Base-by-base conservation (phyloP, 2,329 filamentous ascomycete species). In the Fusarium nodosum region DNA sequence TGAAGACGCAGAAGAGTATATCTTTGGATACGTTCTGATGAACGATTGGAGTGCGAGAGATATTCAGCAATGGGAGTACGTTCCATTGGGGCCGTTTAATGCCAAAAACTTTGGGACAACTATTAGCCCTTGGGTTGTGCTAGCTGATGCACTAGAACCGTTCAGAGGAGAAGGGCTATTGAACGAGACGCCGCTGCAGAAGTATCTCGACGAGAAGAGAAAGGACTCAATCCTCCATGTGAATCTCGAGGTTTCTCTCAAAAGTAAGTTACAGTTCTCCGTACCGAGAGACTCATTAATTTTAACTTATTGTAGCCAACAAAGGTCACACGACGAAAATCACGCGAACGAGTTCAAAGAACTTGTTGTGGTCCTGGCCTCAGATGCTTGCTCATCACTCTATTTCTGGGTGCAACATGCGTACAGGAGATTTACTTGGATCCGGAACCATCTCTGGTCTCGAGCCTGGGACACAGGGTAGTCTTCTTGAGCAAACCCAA, bases 351-450 rank as follows among this genome's bases (percentile, higher is more conserved):
- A 81, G 75, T 50, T 77, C 79, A 2, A 77, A 70, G 22, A 78
- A 84, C 52, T 82, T 96, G 2, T 84, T 95, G 2, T 96, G 89
- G 85, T 94, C 92, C 0, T 96, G 93, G 81, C 86, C 91, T 1
- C 93, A 96, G 76, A 94, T 95, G 92, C 82, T 96, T 34, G 87
- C 93, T 0, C 93, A 96, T 78, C 93, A 96, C 77, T 90, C 91
- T 4, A 86, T 93, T 60, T 91, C 89, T 0, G 93, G 93, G 9
- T 96, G 93, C 78, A 89, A 90, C 10, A 85, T 96, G 80, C 86
- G 88, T 8, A 85, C 89, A 0, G 93, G 93, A 45, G 93, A 97
- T 75, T 77, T 96, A 44, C 80, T 97, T 1, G 93, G 92, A 3
- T 92, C 90, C 1, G 93, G 93, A 10, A 96, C 93, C 0, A 94